Evolutionary conservation across 495 filamentous ascomycete genomes (phyloP), one percentile per base, ranked within the genome.

Genomic region (Trypethelium eluteriae): DNA sequence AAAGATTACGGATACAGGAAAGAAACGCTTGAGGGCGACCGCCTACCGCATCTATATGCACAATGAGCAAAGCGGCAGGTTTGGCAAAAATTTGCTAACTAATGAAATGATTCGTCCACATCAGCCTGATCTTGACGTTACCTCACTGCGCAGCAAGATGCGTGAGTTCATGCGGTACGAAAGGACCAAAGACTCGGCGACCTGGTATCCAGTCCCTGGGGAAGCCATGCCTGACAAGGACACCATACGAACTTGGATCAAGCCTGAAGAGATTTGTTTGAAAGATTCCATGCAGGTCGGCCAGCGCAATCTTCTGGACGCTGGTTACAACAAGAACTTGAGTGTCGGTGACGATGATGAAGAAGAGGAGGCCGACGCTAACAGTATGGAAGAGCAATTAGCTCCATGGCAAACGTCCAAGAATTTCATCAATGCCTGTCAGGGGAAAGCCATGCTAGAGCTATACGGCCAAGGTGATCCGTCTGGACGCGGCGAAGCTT

Each of bases 221-320:
- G 90, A 97, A 69, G 79, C 82, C 0, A 78, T 90, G 59, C 90
- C 92, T 32, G 90, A 93, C 62, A 88, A 90, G 70, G 79, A 88
- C 39, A 84, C 84, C 1, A 89, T 98, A 53, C 85, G 92, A 38
- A 77, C 84, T 16, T 91, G 93, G 88, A 89, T 99, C 61, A 91
- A 92, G 66, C 95, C 94, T 0, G 94, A 99, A 76, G 93, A 97
- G 69, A 87, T 97, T 2, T 98, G 92, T 77, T 77, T 96, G 44
- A 81, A 98, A 3, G 93, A 99, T 72, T 89, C 94, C 1, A 98
- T 98, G 94, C 93, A 98, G 76, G 89, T 96, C 62, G 94, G 94
- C 38, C 84, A 90, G 50, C 86, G 89, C 64, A 87, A 91, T 73
- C 85, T 98, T 50, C 81, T 88, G 68, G 90, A 98, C 73, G 86